Evolutionary conservation across 495 filamentous ascomycete species (phyloP), one percentile per base, ranked within the genome.

Genomic region (Podospora australis): DNA sequence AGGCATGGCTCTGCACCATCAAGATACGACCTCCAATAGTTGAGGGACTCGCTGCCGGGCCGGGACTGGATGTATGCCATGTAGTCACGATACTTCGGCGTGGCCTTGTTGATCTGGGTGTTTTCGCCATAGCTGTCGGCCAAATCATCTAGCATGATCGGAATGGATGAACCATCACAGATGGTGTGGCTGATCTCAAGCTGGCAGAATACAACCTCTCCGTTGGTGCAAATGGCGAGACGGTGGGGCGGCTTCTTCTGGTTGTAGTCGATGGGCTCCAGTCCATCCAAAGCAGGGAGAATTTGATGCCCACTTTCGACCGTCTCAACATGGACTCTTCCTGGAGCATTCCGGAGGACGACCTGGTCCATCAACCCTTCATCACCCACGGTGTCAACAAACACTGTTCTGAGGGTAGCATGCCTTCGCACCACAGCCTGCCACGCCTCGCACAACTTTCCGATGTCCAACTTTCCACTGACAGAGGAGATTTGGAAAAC

Each of bases 101-200:
- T 21, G 0, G 48, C 30, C 19, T 43, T 55, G 0, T 24, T 43
- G 34, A 43, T 39, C 8, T 17, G 23, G 44, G 24, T 44, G 26
- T 39, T 25, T 21, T 29, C 14, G 2, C 30, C 28, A 20, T 53
- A 57, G 4, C 47, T 49, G 2, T 47, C 19, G 9, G 41, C 19
- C 17, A 52, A 13, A 41, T 50, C 43, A 9, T 44, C 36, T 7
- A 59, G 53, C 13, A 59, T 34, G 39, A 55, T 55, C 2, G 52
- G 52, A 9, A 50, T 9, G 17, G 56, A 59, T 4, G 52, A 49
- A 4, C 56, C 56, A 20, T 59, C 56, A 29, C 46, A 55, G 13
- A 59, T 53, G 1, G 53, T 49, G 25, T 59, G 56, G 52, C 71
- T 81, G 14, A 82, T 61, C 40, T 84, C 78, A 9, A 82, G 54